A percentile compares a stretch with the other conserved stretches of the same genome.
Conservation (phyloP, 2,329 filamentous ascomycete genomes). For the Fusarium pilosicola region DNA sequence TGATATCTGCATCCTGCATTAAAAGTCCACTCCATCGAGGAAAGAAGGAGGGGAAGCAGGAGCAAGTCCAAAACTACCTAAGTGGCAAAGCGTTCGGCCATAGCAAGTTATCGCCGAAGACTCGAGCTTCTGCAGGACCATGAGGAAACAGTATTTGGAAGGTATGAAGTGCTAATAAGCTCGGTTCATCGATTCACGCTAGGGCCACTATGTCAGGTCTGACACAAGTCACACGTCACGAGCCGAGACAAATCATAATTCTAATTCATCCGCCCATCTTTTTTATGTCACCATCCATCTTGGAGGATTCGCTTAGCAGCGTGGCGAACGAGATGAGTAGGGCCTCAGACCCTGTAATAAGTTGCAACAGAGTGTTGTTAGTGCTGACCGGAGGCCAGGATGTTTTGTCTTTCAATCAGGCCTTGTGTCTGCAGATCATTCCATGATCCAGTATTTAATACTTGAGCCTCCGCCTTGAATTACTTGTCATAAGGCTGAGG, state of each 20-base stretch:
- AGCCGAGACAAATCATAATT: neutral
- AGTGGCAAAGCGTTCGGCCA: neutral
- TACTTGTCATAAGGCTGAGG: neutral
- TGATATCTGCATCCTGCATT: neutral
- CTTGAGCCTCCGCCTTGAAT: neutral
- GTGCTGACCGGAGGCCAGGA: slow-evolving; percentile 13
- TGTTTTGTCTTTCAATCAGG: neutral
- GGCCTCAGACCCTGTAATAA: neutral
- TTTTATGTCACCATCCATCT: neutral
- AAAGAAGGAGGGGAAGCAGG: neutral
- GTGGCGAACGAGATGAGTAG: neutral
- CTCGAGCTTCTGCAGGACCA: neutral
- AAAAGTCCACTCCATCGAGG: neutral
- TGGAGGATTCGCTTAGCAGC: neutral
- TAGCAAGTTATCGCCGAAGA: neutral
- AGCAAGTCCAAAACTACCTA: neutral
- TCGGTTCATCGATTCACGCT: neutral
- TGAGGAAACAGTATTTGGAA: neutral
- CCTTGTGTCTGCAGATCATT: neutral
- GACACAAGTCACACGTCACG: neutral
- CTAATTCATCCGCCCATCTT: neutral
- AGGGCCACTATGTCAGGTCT: neutral
- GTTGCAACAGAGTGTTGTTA: slow-evolving; percentile 1
- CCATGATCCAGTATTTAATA: neutral
- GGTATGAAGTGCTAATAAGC: neutral